Evolutionary conservation across 2,329 filamentous ascomycete species (phyloP).

Genomic region (Trichoderma cornu-damae): DNA sequence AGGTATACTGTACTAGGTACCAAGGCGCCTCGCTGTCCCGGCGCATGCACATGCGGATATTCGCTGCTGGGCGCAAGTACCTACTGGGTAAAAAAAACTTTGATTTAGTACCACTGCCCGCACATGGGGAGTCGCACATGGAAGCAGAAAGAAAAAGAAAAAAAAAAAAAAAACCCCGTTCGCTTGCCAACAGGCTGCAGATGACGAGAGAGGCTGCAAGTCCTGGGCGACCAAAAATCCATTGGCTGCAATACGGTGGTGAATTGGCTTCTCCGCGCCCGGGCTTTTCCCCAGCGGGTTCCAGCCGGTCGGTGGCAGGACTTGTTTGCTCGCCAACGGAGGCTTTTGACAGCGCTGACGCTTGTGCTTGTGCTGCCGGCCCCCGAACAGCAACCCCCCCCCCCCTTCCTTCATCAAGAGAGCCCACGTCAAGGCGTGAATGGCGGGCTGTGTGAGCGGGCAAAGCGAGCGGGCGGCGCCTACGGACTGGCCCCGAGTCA

Average conservation of each 20-base stretch:
- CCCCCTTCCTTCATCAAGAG: too few relatives aligned
- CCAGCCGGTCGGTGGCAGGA: conserved; percentile 6
- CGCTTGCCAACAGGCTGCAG: not conserved
- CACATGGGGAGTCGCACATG: not conserved
- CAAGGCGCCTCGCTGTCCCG: too few relatives aligned
- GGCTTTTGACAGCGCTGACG: not conserved
- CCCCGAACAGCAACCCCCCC: not conserved
- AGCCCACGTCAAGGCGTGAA: not conserved
- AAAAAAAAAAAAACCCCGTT: too few relatives aligned
- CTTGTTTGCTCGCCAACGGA: conserved; percentile 1
- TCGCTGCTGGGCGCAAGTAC: too few relatives aligned
- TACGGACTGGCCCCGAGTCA: not conserved
- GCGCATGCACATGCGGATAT: too few relatives aligned
- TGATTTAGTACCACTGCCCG: not conserved
- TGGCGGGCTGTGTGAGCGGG: not conserved
- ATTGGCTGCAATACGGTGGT: not conserved
- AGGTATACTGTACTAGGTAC: too few relatives aligned
- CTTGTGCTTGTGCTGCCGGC: not conserved
- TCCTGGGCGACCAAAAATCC: not conserved
- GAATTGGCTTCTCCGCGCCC: conserved; percentile 6
- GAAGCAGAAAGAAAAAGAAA: not conserved
- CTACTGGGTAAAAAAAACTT: too few relatives aligned
- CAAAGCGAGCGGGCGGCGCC: not conserved
- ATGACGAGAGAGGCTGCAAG: conserved; percentile 12
- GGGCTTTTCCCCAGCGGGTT: not conserved